Evolutionary conservation across 192 early-diverging fungal species (phyloP), one percentile per base, ranked within the genome.

Genomic region (Dissophora ornata): DNA sequence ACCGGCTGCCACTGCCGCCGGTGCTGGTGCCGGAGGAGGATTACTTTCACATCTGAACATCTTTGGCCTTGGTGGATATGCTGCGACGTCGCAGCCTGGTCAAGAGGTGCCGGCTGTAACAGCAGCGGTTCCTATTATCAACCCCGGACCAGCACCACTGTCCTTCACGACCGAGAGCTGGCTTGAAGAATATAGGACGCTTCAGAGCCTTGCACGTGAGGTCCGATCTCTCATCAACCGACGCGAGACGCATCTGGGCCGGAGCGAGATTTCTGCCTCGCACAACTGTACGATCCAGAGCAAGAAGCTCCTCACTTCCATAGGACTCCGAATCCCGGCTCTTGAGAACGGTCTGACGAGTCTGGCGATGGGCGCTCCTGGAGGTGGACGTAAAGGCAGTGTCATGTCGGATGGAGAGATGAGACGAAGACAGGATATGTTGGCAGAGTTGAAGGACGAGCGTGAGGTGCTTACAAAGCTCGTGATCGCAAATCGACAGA

Each of bases 221-320:
- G 87, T 94, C 24, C 85, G 95, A 1, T 86, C 92, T 4, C 81
- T 90, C 57, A 83, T 94, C 34, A 86, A 91, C 40, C 79, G 86
- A 33, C 90, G 93, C 2, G 92, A 93, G 47, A 89, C 86, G n/a
- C 88, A 89, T 44, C 77, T 92, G 25, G 83, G 88, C 18, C 81
- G 88, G 21, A 93, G 90, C 49, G 92, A 95, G 61, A 88, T 93
- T 21, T 87, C 90, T 0, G 86, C 87, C 26, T 89, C 91, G 2
- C 95, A 96, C 65, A 90, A 91, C 56, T 89, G 90, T 44, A 80
- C 89, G n/a, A 79, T 92, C 7, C 91, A 92, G 75, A 92, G 90
- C 47, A 93, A 93, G 67, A 89, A 92, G 21, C 81, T 83, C 12
- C 57, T 96, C 22, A 73, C 80, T 6, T 71, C 71, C 1, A 45